Base-by-base conservation (phyloP, 805 yeast genomes). In the Yarrowia keelungensis region DNA sequence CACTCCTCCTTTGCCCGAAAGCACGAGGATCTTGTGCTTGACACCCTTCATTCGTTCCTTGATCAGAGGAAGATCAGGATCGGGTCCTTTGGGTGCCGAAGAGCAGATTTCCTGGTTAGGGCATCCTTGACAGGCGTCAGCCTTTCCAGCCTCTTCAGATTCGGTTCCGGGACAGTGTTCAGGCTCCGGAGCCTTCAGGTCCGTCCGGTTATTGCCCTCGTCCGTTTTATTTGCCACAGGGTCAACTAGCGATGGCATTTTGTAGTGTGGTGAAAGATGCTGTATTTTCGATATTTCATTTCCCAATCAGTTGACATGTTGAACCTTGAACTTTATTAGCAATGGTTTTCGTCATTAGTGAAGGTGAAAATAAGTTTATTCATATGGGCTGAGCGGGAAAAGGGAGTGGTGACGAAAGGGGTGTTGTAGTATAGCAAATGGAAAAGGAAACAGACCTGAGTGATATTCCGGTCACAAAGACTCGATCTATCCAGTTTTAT, bases 161-260 rank as follows among this genome's bases (percentile, higher is more conserved):
- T 94, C 97, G 1, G 98, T 97, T 0, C 99, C 99, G 0, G 99
- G 99, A 80, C 99, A 95, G 78, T 95, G 98, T 76, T 92, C 98
- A 0, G 99, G 98, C 75, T 89, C 96, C 0, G 95, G 92, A 0
- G 88, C 91, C 41, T 68, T 62, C 14, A 71, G 69, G 9, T 62
- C 65, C 19, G 65, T 35, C 22, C 65, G 41, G 41, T 16, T 35
- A 10, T 35, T 45, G 10, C 65, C 65, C 8, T 59, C 65, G 16
- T 59, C 65, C 8, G 65, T 59, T 19, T 45, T 43, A n/a, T 59
- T 59, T 5, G 65, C 51, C 51, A 59, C 65, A 16, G 65, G 51
- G 14, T 59, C 65, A 7, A 59, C 65, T 59, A 59, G 65, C 46
- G 65, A 59, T 8, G 65, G 65, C 65, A 59, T 58, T 26, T 45